phyloP scores from a whole-genome alignment of 257 asterid genomes.

The Datura wrightii region DNA sequence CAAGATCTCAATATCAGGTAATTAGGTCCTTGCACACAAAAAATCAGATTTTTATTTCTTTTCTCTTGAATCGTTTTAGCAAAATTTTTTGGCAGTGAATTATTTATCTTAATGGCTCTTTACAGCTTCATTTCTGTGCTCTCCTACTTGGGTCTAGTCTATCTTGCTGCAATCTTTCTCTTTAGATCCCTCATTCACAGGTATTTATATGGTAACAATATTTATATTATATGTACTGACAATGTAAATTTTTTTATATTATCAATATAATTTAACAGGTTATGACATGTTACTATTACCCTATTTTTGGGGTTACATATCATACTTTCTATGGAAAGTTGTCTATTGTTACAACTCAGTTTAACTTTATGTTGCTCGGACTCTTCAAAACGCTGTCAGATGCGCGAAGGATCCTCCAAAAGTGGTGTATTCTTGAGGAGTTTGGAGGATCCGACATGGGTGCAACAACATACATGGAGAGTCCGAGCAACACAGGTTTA shows the following conservation, averaged over 20 bases:
- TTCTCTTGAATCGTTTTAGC: constrained; percentile 15
- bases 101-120: constrained; percentile 28
- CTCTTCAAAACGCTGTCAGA: background rate
- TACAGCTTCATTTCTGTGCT: constrained; percentile 80
- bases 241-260: background rate
- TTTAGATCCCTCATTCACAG: constrained; percentile 76
- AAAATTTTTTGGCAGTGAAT: background rate
- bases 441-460: background rate
- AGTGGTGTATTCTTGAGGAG: too few relatives aligned
- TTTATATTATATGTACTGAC: background rate
- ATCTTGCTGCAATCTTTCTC: constrained; percentile 85
- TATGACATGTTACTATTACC: background rate
- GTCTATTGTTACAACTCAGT: background rate
- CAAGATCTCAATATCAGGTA: constrained; percentile 82
- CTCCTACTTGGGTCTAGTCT: constrained; percentile 75
- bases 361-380: background rate
- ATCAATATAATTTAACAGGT: background rate
- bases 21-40: background rate
- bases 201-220: constrained; percentile 42
- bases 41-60: background rate
- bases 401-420: too few relatives aligned
- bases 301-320: background rate
- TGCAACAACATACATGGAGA: background rate
- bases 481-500: background rate
- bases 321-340: background rate